Evolutionary conservation across 2,329 filamentous ascomycete genomes (phyloP).

Genomic region (Fusarium bactridioides): DNA sequence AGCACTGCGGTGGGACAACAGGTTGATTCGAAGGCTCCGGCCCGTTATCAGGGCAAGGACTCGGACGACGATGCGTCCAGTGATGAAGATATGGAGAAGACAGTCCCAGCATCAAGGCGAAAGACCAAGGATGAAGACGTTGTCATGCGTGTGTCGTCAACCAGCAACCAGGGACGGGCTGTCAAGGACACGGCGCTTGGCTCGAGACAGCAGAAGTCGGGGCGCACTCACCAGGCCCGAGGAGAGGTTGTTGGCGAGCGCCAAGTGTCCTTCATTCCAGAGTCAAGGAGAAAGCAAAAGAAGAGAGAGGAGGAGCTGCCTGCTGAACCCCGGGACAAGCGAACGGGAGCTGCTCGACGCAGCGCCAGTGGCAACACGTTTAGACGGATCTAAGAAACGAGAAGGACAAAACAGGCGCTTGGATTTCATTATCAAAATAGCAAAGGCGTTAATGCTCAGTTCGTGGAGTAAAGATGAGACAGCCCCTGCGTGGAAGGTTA

Average conservation of each 20-base stretch:
- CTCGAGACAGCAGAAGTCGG: slow-evolving; percentile 60
- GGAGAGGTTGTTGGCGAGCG: slow-evolving; percentile 68
- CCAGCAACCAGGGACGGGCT: slow-evolving; percentile 66
- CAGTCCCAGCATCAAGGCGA: slow-evolving; percentile 30
- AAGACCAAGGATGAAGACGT: slow-evolving; percentile 52
- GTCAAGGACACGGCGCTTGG: slow-evolving; percentile 65
- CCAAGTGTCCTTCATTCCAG: slow-evolving; percentile 77
- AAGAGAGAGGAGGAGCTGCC: slow-evolving; percentile 42
- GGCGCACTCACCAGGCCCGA: slow-evolving; percentile 55
- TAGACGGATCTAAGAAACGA: slow-evolving; percentile 64
- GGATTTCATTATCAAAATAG: slow-evolving; percentile 35
- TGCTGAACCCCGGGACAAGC: slow-evolving; percentile 45
- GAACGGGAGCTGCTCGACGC: slow-evolving; percentile 58
- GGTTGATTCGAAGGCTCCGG: slow-evolving; percentile 46
- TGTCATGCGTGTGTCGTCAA: slow-evolving; percentile 74
- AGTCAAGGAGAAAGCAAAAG: slow-evolving; percentile 61
- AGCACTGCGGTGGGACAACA: slow-evolving; percentile 68
- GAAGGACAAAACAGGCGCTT: slow-evolving; percentile 32
- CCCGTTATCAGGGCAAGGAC: slow-evolving; percentile 50
- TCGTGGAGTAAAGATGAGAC: slow-evolving; percentile 37
- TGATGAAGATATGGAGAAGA: slow-evolving; percentile 49
- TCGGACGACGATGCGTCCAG: slow-evolving; percentile 57
- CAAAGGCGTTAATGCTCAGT: slow-evolving; percentile 37
- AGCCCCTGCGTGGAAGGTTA: slow-evolving; percentile 36
- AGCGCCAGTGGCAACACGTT: slow-evolving; percentile 82